Evolutionary conservation across 2,329 filamentous ascomycete species (phyloP).

Genomic region (Emergomyces pasteurianus): DNA sequence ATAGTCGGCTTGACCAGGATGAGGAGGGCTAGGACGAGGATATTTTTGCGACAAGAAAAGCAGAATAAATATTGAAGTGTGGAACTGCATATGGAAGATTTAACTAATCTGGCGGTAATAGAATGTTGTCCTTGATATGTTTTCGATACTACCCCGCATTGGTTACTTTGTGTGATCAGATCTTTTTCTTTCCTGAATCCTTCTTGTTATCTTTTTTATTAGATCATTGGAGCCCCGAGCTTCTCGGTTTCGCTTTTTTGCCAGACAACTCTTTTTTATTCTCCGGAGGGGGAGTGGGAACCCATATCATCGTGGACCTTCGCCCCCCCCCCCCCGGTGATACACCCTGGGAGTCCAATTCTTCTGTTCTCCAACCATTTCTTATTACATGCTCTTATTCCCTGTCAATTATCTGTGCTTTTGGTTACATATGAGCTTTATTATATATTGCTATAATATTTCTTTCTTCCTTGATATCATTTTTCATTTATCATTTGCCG

Average conservation of each 20-base stretch:
- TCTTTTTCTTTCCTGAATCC: background rate
- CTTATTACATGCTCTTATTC: background rate
- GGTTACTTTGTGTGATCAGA: background rate
- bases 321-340: background rate
- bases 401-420: background rate
- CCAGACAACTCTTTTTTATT: background rate
- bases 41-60: background rate
- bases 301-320: background rate
- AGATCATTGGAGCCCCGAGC: background rate
- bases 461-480: slow-evolving; percentile 3
- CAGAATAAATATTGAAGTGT: background rate
- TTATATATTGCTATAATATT: background rate
- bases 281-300: background rate
- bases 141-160: background rate
- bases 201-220: background rate
- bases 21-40: slow-evolving; percentile 23
- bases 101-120: background rate
- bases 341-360: background rate
- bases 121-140: background rate
- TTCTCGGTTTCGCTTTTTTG: background rate
- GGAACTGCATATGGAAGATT: background rate
- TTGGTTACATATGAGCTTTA: background rate
- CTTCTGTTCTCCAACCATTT: too few species aligned
- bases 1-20: slow-evolving; percentile 36
- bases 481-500: slow-evolving; percentile 10